Evolutionary conservation across 2,329 filamentous ascomycete genomes (phyloP), one percentile per base, ranked within the genome.

Genomic region (Trichophyton schoenleinii): DNA sequence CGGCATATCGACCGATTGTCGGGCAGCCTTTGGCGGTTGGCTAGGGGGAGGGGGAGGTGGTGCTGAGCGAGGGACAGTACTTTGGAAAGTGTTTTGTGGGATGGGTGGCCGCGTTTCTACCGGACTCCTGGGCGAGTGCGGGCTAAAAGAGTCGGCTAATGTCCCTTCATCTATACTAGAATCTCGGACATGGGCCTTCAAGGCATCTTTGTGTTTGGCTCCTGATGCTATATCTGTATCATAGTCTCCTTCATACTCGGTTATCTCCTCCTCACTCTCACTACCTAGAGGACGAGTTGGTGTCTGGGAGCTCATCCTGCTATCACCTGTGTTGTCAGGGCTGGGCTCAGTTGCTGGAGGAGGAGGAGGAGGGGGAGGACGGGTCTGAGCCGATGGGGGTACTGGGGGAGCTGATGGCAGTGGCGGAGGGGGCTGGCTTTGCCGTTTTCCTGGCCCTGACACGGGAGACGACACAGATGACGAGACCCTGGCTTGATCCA

Each of bases 181-280:
- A 53, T 92, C 89, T 60, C 87, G 83, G 6, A 81, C 83, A 72
- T 95, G 90, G 7, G 89, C 78, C 72, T 92, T 95, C 64, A 97
- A 75, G 0, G 92, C 91, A 75, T 96, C 92, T 74, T 95, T 96
- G 73, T 96, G 90, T 61, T 88, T 89, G n/a, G 84, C 90, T 8
- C 89, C 87, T n/a, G 91, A 89, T 1, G 88, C 91, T 70, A 97
- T 97, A 71, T 97, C 94, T 5, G 94, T 97, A 68, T 97, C 94
- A 71, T 97, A 97, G 70, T 97, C 94, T 5, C 92, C 94, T 71
- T 99, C 94, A 70, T 97, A 97, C 70, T 96, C 92, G 0, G 90
- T 95, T 38, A 90, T 82, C 69, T 95, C 91, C 63, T 88, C 89
- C 63, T 87, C 87, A 28, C 84, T 86, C 13, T 87, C 86, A 46